Evolutionary conservation across 228 moss, liverwort and hornwort genomes (phyloP).

Genomic region (Sphagnum magellanicum): DNA sequence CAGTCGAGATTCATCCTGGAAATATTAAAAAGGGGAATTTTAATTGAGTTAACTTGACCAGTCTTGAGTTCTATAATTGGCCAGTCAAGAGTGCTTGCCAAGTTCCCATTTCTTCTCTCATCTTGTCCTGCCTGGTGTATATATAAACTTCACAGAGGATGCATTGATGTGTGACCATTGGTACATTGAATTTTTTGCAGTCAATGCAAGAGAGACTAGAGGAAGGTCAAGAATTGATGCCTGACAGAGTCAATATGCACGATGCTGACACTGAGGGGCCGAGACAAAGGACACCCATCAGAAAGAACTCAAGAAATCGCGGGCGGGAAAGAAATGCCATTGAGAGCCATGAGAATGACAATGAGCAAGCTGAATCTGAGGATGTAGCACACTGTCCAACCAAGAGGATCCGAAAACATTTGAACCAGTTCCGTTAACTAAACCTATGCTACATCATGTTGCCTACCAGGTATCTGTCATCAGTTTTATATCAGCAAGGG

Average conservation of each 20-base stretch:
- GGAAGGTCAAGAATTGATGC: slow-evolving; percentile 62
- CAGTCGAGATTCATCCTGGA: no score
- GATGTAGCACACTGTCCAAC: slow-evolving; percentile 5
- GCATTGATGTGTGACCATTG: no score
- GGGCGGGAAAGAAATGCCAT: slow-evolving; percentile 53
- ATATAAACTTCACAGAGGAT: no score
- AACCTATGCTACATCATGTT: no score
- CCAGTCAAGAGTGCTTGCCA: not conserved
- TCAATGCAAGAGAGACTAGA: slow-evolving; percentile 49
- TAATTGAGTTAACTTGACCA: no score
- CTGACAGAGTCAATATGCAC: slow-evolving; percentile 22
- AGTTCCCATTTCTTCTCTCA: not conserved
- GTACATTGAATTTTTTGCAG: slow-evolving; percentile 13
- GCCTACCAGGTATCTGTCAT: no score
- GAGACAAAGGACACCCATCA: slow-evolving; percentile 46
- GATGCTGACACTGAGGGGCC: slow-evolving; percentile 10
- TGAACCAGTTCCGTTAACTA: slow-evolving; percentile 19
- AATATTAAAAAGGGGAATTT: no score
- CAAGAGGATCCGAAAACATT: slow-evolving; percentile 25
- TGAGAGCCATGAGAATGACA: slow-evolving; percentile 15
- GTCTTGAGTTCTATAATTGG: not conserved
- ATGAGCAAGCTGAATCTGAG: slow-evolving; percentile 6
- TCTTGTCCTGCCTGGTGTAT: not conserved
- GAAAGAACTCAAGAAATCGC: slow-evolving; percentile 79
- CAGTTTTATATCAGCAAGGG: no score